Evolutionary conservation across 225 moss, liverwort and hornwort genomes (phyloP).

Genomic region (Bryoerythrophyllum caledonicum): DNA sequence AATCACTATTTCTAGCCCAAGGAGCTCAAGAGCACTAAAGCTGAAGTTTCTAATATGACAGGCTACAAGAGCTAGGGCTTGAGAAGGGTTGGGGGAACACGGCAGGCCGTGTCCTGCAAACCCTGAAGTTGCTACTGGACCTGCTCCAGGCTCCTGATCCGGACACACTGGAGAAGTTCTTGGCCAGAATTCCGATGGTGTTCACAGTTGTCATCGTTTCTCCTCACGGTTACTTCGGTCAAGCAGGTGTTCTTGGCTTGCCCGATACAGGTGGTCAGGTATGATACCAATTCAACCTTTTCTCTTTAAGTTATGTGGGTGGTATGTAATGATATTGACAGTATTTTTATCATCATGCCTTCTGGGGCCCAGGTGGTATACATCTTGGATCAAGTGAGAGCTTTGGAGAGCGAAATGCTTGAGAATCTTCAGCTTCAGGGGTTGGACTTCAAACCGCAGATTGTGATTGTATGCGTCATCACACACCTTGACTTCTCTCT

Average conservation of each 20-base stretch:
- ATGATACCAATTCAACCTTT: background rate
- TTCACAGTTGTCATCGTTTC: slow-evolving; percentile 70
- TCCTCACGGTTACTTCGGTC: slow-evolving; percentile 83
- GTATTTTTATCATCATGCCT: background rate
- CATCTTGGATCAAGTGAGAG: slow-evolving; percentile 82
- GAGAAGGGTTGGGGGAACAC: slow-evolving; percentile 83
- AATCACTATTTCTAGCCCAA: background rate
- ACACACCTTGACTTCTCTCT: background rate
- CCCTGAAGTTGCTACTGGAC: slow-evolving; percentile 57
- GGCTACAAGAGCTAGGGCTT: slow-evolving; percentile 65
- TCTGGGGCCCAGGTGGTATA: slow-evolving; percentile 62
- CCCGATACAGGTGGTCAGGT: slow-evolving; percentile 90
- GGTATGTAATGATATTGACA: background rate
- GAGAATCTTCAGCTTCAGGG: slow-evolving; percentile 61
- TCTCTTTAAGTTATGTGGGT: background rate
- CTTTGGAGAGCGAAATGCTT: slow-evolving; percentile 66
- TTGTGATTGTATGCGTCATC: slow-evolving; percentile 49
- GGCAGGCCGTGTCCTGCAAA: slow-evolving; percentile 57
- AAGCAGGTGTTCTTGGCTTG: slow-evolving; percentile 68
- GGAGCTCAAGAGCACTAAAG: background rate
- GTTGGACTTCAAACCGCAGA: slow-evolving; percentile 52
- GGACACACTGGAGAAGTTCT: slow-evolving; percentile 54
- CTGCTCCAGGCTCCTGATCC: slow-evolving; percentile 81
- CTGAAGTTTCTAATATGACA: slow-evolving; percentile 5
- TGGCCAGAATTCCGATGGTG: slow-evolving; percentile 64